phyloP scores from a whole-genome alignment of 2,329 filamentous ascomycete genomes.

The Trichoderma sp. region DNA sequence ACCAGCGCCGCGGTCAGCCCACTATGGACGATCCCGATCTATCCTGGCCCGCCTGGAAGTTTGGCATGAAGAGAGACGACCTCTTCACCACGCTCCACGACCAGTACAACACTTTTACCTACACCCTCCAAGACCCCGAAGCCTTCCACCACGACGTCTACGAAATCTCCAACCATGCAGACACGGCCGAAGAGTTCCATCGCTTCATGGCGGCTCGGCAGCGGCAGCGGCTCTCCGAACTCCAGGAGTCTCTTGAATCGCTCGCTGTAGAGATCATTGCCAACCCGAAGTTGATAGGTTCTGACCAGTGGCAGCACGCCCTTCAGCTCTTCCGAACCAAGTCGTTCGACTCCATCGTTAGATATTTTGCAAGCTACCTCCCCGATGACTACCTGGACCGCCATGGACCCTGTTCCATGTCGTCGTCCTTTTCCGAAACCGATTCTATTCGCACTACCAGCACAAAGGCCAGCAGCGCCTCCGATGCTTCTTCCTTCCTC shows the following conservation, averaged over 20 bases:
- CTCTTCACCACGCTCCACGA: constrained; percentile 62
- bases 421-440: constrained; percentile 47
- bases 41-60: constrained; percentile 65
- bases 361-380: constrained; percentile 63
- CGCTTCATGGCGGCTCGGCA: constrained; percentile 57
- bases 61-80: constrained; percentile 63
- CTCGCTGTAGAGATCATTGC: constrained; percentile 65
- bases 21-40: constrained; percentile 59
- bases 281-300: constrained; percentile 62
- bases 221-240: constrained; percentile 56
- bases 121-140: constrained; percentile 61
- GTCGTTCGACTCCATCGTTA: constrained; percentile 63
- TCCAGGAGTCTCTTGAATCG: constrained; percentile 60
- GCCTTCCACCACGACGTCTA: constrained; percentile 65
- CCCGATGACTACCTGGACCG: constrained; percentile 53
- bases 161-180: constrained; percentile 59
- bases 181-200: constrained; percentile 58
- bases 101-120: constrained; percentile 62
- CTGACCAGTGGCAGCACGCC: constrained; percentile 62
- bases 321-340: constrained; percentile 62
- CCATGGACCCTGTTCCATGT: constrained; percentile 43
- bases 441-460: constrained; percentile 45
- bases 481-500: constrained; percentile 44
- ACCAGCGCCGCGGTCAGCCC: constrained; percentile 26
- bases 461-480: constrained; percentile 47